phyloP scores from a whole-genome alignment of 805 yeast genomes.

The Jamesozyma gamospora region DNA sequence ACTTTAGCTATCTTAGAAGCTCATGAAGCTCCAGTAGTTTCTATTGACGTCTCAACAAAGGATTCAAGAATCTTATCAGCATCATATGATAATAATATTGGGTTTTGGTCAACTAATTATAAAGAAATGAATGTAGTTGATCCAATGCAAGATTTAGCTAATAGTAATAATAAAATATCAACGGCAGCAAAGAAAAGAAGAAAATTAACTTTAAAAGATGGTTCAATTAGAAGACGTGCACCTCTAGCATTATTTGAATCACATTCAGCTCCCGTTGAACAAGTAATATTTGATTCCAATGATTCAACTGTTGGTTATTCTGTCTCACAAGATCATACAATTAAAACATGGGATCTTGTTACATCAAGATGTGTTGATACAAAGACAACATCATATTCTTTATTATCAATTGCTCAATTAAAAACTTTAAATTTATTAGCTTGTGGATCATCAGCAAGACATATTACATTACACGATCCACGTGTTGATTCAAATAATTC shows the following conservation, averaged over 20 bases:
- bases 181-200: slow-evolving; percentile 85
- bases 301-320: slow-evolving; percentile 85
- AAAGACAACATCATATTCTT: slow-evolving; percentile 73
- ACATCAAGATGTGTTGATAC: slow-evolving; percentile 82
- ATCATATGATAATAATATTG: slow-evolving; percentile 68
- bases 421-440: slow-evolving; percentile 63
- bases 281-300: slow-evolving; percentile 57
- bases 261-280: slow-evolving; percentile 83
- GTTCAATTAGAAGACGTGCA: slow-evolving; percentile 67
- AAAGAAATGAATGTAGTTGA: slow-evolving; percentile 71
- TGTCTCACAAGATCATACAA: slow-evolving; percentile 89
- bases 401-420: slow-evolving; percentile 64
- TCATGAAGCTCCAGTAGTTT: slow-evolving; percentile 79
- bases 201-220: slow-evolving; percentile 66
- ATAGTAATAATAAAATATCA: slow-evolving; percentile 36
- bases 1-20: slow-evolving; percentile 83
- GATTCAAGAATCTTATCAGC: slow-evolving; percentile 69
- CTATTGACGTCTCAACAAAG: slow-evolving; percentile 48
- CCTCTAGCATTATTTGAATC: slow-evolving; percentile 73
- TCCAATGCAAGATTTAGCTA: slow-evolving; percentile 36
- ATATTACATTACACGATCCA: slow-evolving; percentile 88
- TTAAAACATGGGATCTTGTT: slow-evolving; percentile 92
- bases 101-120: slow-evolving; percentile 80
- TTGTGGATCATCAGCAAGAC: slow-evolving; percentile 97
- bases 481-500: slow-evolving; percentile 45